These are phyloP conservation scores for Thelephora aurantiotincta DNA, from an alignment of 768 basidiomycete genomes.

Conservation along the genomic window DNA sequence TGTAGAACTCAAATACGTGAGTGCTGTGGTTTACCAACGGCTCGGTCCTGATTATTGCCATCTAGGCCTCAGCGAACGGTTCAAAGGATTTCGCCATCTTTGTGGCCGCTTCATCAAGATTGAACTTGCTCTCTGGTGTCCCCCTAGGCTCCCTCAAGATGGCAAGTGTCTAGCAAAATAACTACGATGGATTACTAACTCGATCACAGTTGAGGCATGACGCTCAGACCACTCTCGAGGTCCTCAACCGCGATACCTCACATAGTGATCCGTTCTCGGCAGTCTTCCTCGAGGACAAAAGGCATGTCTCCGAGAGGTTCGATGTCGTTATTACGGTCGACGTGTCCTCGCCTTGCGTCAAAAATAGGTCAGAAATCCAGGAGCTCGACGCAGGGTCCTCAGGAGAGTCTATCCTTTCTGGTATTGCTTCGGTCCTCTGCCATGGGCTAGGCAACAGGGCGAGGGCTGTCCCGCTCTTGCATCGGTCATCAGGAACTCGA, in stretches of 20 bases:
- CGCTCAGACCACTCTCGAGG: slow-evolving; percentile 57
- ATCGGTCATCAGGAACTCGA: slow-evolving; percentile 29
- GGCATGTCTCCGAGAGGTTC: slow-evolving; percentile 50
- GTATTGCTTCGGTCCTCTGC: slow-evolving; percentile 34
- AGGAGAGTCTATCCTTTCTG: slow-evolving; percentile 38
- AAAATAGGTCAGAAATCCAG: slow-evolving; percentile 26
- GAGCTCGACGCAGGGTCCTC: slow-evolving; percentile 48
- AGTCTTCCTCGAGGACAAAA: slow-evolving; percentile 62
- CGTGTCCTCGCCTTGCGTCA: slow-evolving; percentile 32
- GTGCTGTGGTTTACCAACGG: no score
- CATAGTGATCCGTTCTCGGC: slow-evolving; percentile 51
- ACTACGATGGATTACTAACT: slow-evolving; percentile 2
- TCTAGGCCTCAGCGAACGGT: no score
- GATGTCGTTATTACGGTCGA: slow-evolving; percentile 63
- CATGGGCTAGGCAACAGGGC: slow-evolving; percentile 65
- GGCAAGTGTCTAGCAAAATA: slow-evolving; percentile 25
- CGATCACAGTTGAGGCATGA: slow-evolving; percentile 53
- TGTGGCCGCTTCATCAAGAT: slow-evolving; percentile 71
- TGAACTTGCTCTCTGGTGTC: slow-evolving; percentile 67
- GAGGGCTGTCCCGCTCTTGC: slow-evolving; percentile 48
- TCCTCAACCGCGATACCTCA: slow-evolving; percentile 32
- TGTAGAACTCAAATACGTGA: slow-evolving; percentile 6
- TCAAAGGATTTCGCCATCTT: slow-evolving; percentile 14
- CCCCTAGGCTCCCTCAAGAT: slow-evolving; percentile 68
- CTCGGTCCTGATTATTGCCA: no score